A percentile compares a stretch with the other conserved stretches of the same genome.
Evolutionary conservation across 2,329 filamentous ascomycete species (phyloP).

Genomic region (Huntiella savannae): DNA sequence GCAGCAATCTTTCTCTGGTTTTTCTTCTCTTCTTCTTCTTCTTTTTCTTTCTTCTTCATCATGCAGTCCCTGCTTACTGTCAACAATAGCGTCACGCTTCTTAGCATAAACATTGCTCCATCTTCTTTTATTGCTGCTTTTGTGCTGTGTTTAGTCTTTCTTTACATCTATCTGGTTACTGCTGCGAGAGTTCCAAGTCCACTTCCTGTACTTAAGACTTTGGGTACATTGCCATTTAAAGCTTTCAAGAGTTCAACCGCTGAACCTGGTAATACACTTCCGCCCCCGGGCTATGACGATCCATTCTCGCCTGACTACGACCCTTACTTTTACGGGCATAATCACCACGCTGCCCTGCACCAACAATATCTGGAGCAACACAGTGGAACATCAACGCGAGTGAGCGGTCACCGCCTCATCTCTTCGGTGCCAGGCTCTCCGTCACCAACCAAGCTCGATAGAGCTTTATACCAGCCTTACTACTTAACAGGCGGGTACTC

Average conservation of each 20-base stretch:
- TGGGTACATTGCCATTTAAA: slow-evolving; percentile 2
- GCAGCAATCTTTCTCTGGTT: slow-evolving; percentile 3
- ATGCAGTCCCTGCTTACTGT: slow-evolving; percentile 42
- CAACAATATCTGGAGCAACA: background rate
- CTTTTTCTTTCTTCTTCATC: slow-evolving; percentile 13
- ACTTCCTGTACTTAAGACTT: slow-evolving; percentile 10
- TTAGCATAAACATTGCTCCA: slow-evolving; percentile 39
- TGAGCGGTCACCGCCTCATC: background rate
- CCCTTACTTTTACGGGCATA: slow-evolving; percentile 1
- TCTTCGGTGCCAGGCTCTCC: background rate
- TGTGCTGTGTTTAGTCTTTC: slow-evolving; percentile 29
- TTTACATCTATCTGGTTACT: slow-evolving; percentile 26
- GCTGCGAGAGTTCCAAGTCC: slow-evolving; percentile 9
- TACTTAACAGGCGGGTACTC: slow-evolving; percentile 9
- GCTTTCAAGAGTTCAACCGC: background rate
- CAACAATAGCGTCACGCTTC: slow-evolving; percentile 41
- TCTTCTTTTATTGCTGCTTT: slow-evolving; percentile 36
- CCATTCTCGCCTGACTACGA: slow-evolving; percentile 4
- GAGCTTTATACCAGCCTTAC: slow-evolving; percentile 6
- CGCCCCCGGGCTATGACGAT: slow-evolving; percentile 3
- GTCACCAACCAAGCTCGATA: slow-evolving; percentile 2
- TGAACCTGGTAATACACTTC: background rate
- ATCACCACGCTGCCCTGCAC: background rate
- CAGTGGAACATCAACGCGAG: background rate
- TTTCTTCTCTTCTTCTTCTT: slow-evolving; percentile 2